These are phyloP conservation scores for Myxozyma kluyveri DNA, from an alignment of 805 yeast genomes.

Conservation along the genomic window DNA sequence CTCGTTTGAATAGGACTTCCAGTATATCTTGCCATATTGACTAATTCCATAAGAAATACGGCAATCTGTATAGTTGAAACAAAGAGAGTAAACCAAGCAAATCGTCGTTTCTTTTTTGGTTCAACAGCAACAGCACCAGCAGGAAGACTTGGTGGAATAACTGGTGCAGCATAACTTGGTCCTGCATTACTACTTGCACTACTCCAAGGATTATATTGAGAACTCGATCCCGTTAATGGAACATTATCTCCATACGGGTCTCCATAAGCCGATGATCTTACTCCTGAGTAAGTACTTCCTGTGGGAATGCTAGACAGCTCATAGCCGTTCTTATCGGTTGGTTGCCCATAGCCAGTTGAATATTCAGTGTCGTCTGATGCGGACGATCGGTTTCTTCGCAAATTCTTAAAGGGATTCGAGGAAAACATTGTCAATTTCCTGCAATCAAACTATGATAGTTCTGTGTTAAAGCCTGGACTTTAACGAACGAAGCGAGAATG, in stretches of 20 bases:
- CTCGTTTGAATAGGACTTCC: slow-evolving; percentile 65
- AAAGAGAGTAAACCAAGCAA: slow-evolving; percentile 37
- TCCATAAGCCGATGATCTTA: slow-evolving; percentile 10
- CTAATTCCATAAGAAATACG: slow-evolving; percentile 63
- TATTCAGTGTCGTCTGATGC: no score
- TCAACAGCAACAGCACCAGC: slow-evolving; percentile 1
- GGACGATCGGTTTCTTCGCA: no score
- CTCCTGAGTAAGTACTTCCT: slow-evolving; percentile 7
- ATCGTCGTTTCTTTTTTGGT: not conserved
- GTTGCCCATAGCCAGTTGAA: no score
- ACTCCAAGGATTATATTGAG: no score
- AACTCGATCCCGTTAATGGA: slow-evolving; percentile 22
- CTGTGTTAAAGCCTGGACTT: no score
- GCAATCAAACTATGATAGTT: no score
- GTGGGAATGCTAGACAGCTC: slow-evolving; percentile 15
- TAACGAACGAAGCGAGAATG: no score
- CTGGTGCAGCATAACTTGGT: no score
- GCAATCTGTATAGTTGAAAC: slow-evolving; percentile 42
- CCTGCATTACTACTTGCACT: no score
- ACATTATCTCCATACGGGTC: slow-evolving; percentile 26
- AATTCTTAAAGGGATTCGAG: no score
- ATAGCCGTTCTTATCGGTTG: slow-evolving; percentile 13
- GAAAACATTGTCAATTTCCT: no score
- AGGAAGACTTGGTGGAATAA: slow-evolving; percentile 7
- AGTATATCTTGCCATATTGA: slow-evolving; percentile 55